Evolutionary conservation across 129 eudicot genomes (phyloP), one percentile per base, ranked within the genome.

Genomic region (Tagetes erecta): DNA sequence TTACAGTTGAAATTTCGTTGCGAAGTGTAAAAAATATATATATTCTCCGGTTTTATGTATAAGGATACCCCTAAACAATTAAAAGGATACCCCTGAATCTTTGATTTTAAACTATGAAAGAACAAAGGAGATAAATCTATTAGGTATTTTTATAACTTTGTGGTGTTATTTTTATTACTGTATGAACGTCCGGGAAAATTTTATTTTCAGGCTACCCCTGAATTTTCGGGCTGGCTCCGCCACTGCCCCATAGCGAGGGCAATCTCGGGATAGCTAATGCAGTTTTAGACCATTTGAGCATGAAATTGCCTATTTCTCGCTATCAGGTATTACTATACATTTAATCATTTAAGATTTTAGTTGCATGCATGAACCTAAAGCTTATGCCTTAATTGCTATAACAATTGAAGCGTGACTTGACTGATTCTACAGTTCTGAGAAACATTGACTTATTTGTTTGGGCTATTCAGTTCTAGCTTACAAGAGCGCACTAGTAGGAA

Each of bases 241-340:
- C 27, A 20, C 27, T 20, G 27, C 27, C 27, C 75, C 88, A 95
- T 42, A 95, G 99, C 56, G 99, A 95, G 84, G 99, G 99, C 68
- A 95, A 95, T 79, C 89, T 92, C 66, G 97, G 97, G 68, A 76
- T 86, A 52, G 97, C 97, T 44, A 87, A 91, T 87, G 94, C 86
- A 67, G 80, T 80, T 79, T 76, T 95, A 69, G 84, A 89, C 77
- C 97, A 84, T 78, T 77, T 95, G 63, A 91, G 97, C 83, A 76
- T 70, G 65, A 91, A 91, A 76, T 82, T 95, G 78, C 94, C 99
- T 45, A 87, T 95, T 67, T 95, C 99, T 36, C 94, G 99, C 1
- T 91, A 89, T 94, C 99, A 94, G 99, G 97, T 94, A 79, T 46
- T 35, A 0, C 9, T 5, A 41, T 56, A 36, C 9, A 11, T 11